Percentiles rank a stretch among this genome's conserved stretches.
These are phyloP conservation scores for Rhododendron simsii DNA, from an alignment of 148 eudicot genomes.

Conservation along the genomic window DNA sequence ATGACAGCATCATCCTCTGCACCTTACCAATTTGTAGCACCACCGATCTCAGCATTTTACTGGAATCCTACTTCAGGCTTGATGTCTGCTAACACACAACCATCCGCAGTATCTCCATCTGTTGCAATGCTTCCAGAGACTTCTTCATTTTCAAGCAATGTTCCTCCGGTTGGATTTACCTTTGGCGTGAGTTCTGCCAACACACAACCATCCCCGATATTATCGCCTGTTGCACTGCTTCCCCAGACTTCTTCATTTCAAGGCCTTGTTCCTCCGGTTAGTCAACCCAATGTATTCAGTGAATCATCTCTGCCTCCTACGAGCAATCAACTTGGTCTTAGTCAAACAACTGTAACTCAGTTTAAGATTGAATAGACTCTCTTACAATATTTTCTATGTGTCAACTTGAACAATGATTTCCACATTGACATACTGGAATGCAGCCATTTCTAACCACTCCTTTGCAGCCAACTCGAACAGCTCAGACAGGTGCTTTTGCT, in stretches of 20 bases:
- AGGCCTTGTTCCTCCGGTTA: neutral
- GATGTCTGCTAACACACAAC: neutral
- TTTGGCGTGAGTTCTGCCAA: neutral
- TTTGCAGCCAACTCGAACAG: neutral
- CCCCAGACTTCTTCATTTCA: neutral
- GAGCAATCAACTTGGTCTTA: neutral
- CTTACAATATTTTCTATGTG: neutral
- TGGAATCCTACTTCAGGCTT: neutral
- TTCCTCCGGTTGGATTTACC: neutral
- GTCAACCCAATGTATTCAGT: neutral
- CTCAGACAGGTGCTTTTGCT: neutral
- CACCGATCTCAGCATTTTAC: neutral
- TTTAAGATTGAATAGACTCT: neutral
- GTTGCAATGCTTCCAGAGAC: neutral
- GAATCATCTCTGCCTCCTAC: neutral
- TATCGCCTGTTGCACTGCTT: neutral
- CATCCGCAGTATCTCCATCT: neutral
- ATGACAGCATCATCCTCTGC: neutral
- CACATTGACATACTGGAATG: neutral
- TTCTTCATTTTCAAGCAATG: neutral
- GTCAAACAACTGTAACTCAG: conserved; percentile 2
- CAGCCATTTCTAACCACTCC: neutral
- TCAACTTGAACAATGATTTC: neutral
- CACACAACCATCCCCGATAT: neutral
- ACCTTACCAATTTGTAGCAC: neutral